A percentile compares a stretch with the other conserved stretches of the same genome.
Evolutionary conservation across 2,329 filamentous ascomycete genomes (phyloP).

Genomic region (Phialophora verrucosa): DNA sequence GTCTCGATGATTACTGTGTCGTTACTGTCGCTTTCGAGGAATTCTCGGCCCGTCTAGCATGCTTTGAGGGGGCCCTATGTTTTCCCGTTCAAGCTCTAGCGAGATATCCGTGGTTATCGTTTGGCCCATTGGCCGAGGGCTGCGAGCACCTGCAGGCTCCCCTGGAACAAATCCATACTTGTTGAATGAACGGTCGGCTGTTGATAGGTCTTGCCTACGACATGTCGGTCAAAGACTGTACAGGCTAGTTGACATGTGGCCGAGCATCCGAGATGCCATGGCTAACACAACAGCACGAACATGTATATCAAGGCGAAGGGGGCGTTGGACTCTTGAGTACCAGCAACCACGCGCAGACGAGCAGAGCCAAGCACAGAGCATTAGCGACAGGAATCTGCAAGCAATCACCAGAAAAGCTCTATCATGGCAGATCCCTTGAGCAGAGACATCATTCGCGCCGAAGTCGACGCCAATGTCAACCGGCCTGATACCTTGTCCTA

Average conservation of each 20-base stretch:
- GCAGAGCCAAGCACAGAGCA: background rate
- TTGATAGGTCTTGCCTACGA: slow-evolving; percentile 6
- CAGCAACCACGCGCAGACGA: background rate
- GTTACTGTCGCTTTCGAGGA: background rate
- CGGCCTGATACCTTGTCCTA: slow-evolving; percentile 22
- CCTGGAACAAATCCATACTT: slow-evolving; percentile 12
- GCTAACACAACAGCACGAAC: background rate
- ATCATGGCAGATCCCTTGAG: slow-evolving; percentile 21
- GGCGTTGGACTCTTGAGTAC: background rate
- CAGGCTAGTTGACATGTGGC: background rate
- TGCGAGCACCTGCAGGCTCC: background rate
- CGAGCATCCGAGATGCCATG: slow-evolving; percentile 5
- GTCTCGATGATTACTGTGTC: background rate
- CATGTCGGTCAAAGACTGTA: background rate
- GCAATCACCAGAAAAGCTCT: background rate
- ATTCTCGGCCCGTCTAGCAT: background rate
- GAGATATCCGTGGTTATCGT: background rate
- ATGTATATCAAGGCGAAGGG: slow-evolving; percentile 6
- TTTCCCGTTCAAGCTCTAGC: slow-evolving; percentile 7
- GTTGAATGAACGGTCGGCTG: background rate
- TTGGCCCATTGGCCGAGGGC: background rate
- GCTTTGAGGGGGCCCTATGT: background rate
- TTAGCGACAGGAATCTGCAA: background rate
- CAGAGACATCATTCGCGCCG: slow-evolving; percentile 25
- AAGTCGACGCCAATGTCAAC: slow-evolving; percentile 25